phyloP scores from a whole-genome alignment of 2,329 filamentous ascomycete species.

The Daldinia sp. region DNA sequence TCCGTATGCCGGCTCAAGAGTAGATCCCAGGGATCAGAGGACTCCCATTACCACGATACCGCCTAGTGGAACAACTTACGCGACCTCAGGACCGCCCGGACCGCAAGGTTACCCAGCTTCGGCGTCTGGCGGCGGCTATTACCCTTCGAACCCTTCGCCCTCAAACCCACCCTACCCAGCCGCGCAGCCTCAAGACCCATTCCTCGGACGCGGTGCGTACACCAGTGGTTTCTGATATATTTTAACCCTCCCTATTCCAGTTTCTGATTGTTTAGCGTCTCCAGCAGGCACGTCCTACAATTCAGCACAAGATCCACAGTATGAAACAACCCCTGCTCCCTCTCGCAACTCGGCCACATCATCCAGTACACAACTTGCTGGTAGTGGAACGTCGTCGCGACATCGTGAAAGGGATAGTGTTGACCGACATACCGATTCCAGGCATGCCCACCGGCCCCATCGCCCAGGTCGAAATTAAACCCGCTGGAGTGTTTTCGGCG shows the following conservation, averaged over 20 bases:
- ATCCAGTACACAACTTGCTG: constrained; percentile 50
- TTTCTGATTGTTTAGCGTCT: constrained; percentile 65
- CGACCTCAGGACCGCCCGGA: constrained; percentile 49
- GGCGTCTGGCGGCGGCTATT: constrained; percentile 47
- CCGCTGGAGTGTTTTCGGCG: constrained; percentile 31
- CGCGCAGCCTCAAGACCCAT: constrained; percentile 64
- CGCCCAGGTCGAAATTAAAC: constrained; percentile 48
- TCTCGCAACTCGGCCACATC: constrained; percentile 47
- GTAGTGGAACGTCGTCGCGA: constrained; percentile 50
- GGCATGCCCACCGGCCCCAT: constrained; percentile 49
- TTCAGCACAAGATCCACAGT: constrained; percentile 62
- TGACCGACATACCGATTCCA: constrained; percentile 50
- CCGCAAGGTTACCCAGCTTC: constrained; percentile 49
- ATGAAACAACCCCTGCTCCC: constrained; percentile 61
- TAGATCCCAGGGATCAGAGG: constrained; percentile 47
- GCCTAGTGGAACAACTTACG: constrained; percentile 49
- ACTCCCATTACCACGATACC: constrained; percentile 50
- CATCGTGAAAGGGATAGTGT: constrained; percentile 50
- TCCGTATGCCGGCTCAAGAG: constrained; percentile 44
- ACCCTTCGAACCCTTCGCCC: constrained; percentile 52
- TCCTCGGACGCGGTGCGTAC: constrained; percentile 73
- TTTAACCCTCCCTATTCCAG: constrained; percentile 41
- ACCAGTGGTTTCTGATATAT: constrained; percentile 48
- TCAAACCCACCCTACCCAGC: constrained; percentile 53
- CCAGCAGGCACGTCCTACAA: constrained; percentile 62